phyloP scores from a whole-genome alignment of 1,284 basidiomycete species.

The Ustilago vetiveriae region DNA sequence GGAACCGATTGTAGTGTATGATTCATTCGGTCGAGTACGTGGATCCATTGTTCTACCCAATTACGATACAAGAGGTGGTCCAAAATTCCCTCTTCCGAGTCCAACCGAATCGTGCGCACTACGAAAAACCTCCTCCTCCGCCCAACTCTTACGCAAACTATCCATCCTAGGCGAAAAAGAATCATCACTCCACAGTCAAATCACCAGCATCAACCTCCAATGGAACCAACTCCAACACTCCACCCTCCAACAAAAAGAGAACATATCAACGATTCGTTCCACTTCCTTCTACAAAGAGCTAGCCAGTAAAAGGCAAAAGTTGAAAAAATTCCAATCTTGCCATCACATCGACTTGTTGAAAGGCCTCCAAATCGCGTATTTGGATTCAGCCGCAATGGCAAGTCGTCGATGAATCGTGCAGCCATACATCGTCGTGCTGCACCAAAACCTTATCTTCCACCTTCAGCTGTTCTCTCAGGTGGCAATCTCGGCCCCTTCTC shows the following conservation, averaged over 20 bases:
- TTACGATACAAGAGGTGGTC: conserved; percentile 19
- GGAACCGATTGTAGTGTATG: conserved; percentile 26
- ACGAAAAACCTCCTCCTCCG: background rate
- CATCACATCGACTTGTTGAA: background rate
- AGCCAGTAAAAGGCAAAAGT: background rate
- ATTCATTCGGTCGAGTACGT: conserved; percentile 25
- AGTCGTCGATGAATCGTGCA: no score
- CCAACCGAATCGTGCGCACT: conserved; percentile 20
- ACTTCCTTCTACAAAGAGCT: background rate
- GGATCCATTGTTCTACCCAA: conserved; percentile 7
- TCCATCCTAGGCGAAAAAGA: background rate
- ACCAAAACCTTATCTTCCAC: no score
- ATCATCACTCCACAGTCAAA: no score
- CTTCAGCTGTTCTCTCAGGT: no score
- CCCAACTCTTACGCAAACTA: background rate
- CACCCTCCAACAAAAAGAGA: background rate
- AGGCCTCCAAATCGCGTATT: conserved; percentile 15
- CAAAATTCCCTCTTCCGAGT: conserved; percentile 9
- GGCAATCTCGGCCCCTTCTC: no score
- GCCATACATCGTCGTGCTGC: no score
- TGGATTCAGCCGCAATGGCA: conserved; percentile 18
- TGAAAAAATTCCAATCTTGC: background rate
- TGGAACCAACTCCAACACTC: background rate
- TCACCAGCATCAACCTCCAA: background rate
- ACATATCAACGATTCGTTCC: background rate